A percentile compares a stretch with the other conserved stretches of the same genome.
These are phyloP conservation scores for Blastocystis sp. DNA, from an alignment of 352 stramenopile species.

Conservation along the genomic window DNA sequence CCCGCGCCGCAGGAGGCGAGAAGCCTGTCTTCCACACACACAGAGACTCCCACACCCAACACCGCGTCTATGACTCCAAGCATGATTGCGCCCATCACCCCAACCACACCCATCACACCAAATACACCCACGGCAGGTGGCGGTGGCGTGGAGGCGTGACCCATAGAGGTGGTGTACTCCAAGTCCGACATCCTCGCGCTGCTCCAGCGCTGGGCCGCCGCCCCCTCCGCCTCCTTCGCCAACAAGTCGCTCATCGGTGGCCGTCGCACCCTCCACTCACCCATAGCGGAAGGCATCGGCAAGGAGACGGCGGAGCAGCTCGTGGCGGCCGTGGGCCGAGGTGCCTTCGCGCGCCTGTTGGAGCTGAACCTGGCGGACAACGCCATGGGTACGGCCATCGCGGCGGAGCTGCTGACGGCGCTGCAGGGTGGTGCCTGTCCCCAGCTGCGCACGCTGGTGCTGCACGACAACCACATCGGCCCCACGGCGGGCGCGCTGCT, in stretches of 20 bases:
- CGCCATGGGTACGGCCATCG: constrained; percentile 16
- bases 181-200: constrained; percentile 15
- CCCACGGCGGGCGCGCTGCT: constrained; percentile 5
- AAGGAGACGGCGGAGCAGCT: constrained; percentile 40
- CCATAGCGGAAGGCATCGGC: constrained; percentile 26
- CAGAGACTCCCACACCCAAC: too few relatives aligned
- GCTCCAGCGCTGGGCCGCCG: neutral
- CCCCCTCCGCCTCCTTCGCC: neutral
- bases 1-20: neutral
- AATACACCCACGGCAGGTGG: neutral
- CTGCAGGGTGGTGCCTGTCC: neutral
- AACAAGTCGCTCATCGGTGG: constrained; percentile 17
- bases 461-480: constrained; percentile 40
- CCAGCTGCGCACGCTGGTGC: neutral
- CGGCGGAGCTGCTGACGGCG: neutral
- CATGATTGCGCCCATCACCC: too few relatives aligned
- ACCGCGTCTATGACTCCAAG: too few relatives aligned
- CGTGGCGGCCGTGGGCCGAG: neutral
- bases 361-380: constrained; percentile 20
- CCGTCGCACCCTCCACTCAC: neutral
- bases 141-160: neutral
- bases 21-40: too few relatives aligned
- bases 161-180: neutral
- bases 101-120: too few relatives aligned
- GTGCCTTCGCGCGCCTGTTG: neutral